A percentile compares a stretch with the other conserved stretches of the same genome.
phyloP scores from a whole-genome alignment of 805 yeast genomes.

The Cyberlindnera subsufficiens region DNA sequence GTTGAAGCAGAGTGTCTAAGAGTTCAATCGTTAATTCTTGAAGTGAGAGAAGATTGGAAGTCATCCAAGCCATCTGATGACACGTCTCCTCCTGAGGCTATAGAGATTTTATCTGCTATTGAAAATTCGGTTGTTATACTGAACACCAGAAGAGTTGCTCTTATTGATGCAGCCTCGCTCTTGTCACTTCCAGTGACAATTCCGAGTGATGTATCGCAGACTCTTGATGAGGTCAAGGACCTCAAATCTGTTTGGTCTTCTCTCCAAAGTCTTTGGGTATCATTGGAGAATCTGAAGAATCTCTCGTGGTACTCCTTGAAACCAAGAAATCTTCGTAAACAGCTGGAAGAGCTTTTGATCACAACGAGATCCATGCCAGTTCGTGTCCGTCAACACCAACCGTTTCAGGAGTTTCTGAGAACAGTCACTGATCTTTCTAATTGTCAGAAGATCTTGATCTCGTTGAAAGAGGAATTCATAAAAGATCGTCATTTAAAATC shows the following conservation, averaged over 20 bases:
- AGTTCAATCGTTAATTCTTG: constrained; percentile 26
- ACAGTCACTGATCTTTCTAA: constrained; percentile 29
- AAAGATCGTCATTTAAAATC: constrained; percentile 63
- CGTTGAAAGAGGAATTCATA: constrained; percentile 50
- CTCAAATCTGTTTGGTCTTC: constrained; percentile 60
- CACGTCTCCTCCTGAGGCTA: constrained; percentile 38
- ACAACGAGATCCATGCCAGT: constrained; percentile 48
- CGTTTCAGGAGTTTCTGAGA: constrained; percentile 54
- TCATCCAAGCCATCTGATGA: constrained; percentile 40
- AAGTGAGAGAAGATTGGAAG: constrained; percentile 41
- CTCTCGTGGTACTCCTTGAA: constrained; percentile 45
- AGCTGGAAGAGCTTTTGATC: constrained; percentile 45
- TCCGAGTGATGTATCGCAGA: constrained; percentile 24
- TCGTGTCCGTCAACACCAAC: constrained; percentile 58
- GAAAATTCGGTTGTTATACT: constrained; percentile 25
- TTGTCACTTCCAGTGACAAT: constrained; percentile 29
- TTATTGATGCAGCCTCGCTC: constrained; percentile 27
- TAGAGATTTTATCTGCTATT: constrained; percentile 26
- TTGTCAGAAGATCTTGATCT: constrained; percentile 28
- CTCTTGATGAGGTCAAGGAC: constrained; percentile 47
- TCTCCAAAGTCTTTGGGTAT: constrained; percentile 44
- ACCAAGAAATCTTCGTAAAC: constrained; percentile 37
- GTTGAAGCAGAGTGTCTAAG: constrained; percentile 35
- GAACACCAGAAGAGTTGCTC: constrained; percentile 8
- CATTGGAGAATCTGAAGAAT: constrained; percentile 36